Base-by-base conservation (phyloP, 2,329 filamentous ascomycete species). In the Aspergillus jensenii region DNA sequence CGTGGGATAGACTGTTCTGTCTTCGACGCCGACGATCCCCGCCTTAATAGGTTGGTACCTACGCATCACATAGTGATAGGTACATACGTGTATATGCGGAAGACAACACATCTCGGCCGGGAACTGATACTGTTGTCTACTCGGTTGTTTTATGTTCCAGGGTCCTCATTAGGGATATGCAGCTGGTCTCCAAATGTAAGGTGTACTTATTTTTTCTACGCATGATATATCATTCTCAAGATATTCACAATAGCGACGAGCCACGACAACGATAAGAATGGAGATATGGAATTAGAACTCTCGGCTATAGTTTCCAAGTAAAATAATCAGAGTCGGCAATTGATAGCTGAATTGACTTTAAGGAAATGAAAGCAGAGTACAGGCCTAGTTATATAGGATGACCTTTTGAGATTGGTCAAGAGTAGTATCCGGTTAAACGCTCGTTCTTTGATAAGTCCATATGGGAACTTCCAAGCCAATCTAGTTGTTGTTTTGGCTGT, bases 401-500 rank as follows among this genome's bases (percentile, higher is more conserved):
- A 3, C 14, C 35, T 37, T 37, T 12, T 5, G 15, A 37, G 33
- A 14, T 35, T 12, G 33, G 33, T 35, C 33, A 35, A 14, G 14
- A 35, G 11, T 11, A 35, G 33, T 14, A 14, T 35, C 33, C 8
- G 33, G 33, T 35, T 35, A 14, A 12, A 35, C 35, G 35, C 35
- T 37, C 35, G 35, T 3, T 37, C 35, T 37, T 37, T 37, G 35
- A n/a, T 37, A 15, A n/a, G 2, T 37, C 12, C 12, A 37, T 37
- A n/a, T 7, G 12, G 14, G 14, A 5, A n/a, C 15, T n/a, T 37
- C 35, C 35, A 14, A 37, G 14, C 35, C 5, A 3, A 12, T 35
- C 70, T 87, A 98, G 83, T 97, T 96, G 78, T 96, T 93, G 73
- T 87, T 89, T 82, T 96, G 91, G 80, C 89, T 96, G 82, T 99